Evolutionary conservation across 345 rosid species (phyloP).

Genomic region (Crucihimalaya himalaica): DNA sequence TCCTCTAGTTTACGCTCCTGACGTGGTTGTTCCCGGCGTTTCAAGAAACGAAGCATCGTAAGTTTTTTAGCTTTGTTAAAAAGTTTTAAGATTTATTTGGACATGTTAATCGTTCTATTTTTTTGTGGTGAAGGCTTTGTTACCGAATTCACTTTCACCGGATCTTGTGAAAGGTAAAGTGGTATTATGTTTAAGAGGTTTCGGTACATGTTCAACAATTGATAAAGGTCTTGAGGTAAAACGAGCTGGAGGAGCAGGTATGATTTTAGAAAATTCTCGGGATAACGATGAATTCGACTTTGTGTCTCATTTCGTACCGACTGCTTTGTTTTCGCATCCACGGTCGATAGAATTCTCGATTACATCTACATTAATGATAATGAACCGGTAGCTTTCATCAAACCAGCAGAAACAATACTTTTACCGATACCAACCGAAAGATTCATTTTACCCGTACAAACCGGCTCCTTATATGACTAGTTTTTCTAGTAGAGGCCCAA

Average conservation of each 20-base stretch:
- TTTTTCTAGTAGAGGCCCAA: constrained; percentile 69
- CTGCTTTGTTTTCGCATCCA: constrained; percentile 40
- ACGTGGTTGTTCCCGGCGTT: constrained; percentile 46
- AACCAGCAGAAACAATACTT: constrained; percentile 44
- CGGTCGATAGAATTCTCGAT: constrained; percentile 40
- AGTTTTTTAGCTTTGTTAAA: not conserved
- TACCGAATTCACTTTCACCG: constrained; percentile 53
- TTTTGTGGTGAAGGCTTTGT: constrained; percentile 51
- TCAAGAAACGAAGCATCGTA: constrained; percentile 45
- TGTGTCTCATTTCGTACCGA: constrained; percentile 65
- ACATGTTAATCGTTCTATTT: not conserved
- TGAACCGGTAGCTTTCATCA: constrained; percentile 50
- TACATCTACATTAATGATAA: constrained; percentile 57
- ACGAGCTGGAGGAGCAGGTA: constrained; percentile 73
- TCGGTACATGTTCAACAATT: constrained; percentile 47
- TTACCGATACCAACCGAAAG: constrained; percentile 24
- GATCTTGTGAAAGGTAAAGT: constrained; percentile 63
- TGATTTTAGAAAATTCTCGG: constrained; percentile 51
- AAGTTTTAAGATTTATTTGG: not conserved
- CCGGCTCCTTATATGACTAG: constrained; percentile 68
- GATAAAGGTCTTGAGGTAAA: constrained; percentile 63
- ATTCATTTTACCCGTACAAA: constrained; percentile 13
- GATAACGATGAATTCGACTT: constrained; percentile 28
- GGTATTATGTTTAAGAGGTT: constrained; percentile 66
- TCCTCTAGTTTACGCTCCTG: constrained; percentile 63